These are phyloP conservation scores for Pestalotiopsis sp. DNA, from an alignment of 2,329 filamentous ascomycete species.

Conservation along the genomic window DNA sequence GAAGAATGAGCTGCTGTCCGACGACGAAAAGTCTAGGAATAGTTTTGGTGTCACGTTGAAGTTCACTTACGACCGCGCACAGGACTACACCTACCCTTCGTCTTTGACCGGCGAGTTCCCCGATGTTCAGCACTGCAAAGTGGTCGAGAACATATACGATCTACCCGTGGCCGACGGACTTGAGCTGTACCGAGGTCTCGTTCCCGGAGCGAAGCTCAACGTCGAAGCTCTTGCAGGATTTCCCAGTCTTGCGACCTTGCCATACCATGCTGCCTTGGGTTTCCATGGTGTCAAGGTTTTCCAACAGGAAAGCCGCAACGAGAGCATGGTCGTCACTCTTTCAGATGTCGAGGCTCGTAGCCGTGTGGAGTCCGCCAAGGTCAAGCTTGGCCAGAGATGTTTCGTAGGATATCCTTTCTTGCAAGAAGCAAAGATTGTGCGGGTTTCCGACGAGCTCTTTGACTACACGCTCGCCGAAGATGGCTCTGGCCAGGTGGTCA, in stretches of 20 bases:
- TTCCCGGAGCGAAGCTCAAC: conserved; percentile 82
- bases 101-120: conserved; percentile 89
- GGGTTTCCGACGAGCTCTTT: conserved; percentile 91
- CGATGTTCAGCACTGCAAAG: conserved; percentile 82
- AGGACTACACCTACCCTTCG: conserved; percentile 83
- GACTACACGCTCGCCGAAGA: conserved; percentile 75
- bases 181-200: conserved; percentile 80
- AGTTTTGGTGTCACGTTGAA: conserved; percentile 90
- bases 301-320: conserved; percentile 92
- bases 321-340: conserved; percentile 91
- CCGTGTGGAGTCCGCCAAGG: conserved; percentile 71
- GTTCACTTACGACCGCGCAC: conserved; percentile 80
- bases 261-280: conserved; percentile 77
- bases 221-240: conserved; percentile 88
- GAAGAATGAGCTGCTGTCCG: conserved; percentile 75
- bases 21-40: conserved; percentile 81
- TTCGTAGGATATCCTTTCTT: conserved; percentile 95
- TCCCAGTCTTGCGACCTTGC: conserved; percentile 83
- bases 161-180: conserved; percentile 89
- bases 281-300: conserved; percentile 95
- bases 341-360: conserved; percentile 72
- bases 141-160: conserved; percentile 95
- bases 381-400: conserved; percentile 81
- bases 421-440: conserved; percentile 87
- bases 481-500: conserved; percentile 61